Evolutionary conservation across 2,329 filamentous ascomycete species (phyloP).

Genomic region (Neopestalotiopsis rosae): DNA sequence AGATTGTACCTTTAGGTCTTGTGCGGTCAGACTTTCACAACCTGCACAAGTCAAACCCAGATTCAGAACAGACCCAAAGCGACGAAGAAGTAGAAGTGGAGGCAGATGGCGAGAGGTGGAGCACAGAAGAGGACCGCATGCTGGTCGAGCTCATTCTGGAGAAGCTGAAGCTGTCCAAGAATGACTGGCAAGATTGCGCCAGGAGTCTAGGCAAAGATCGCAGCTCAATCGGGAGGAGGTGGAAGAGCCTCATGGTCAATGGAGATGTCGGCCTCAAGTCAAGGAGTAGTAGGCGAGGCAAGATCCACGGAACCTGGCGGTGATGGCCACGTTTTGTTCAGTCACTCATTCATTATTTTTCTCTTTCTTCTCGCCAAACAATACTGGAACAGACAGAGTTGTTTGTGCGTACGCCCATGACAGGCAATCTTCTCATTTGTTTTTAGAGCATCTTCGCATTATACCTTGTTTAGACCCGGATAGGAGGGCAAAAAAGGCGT

Average conservation of each 20-base stretch:
- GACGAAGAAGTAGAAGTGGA: constrained; percentile 49
- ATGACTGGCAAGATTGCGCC: constrained; percentile 72
- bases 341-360: background rate
- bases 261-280: constrained; percentile 65
- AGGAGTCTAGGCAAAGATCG: constrained; percentile 66
- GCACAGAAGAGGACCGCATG: constrained; percentile 66
- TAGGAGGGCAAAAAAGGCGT: background rate
- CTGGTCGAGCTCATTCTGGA: constrained; percentile 72
- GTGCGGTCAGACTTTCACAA: constrained; percentile 63
- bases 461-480: background rate
- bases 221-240: constrained; percentile 60
- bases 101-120: constrained; percentile 59
- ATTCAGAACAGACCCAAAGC: constrained; percentile 32
- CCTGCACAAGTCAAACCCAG: constrained; percentile 43
- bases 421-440: background rate
- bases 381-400: background rate
- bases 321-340: constrained; percentile 34
- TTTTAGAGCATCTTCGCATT: background rate
- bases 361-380: background rate
- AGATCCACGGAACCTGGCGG: constrained; percentile 62
- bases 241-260: constrained; percentile 65
- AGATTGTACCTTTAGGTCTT: constrained; percentile 64
- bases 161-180: constrained; percentile 68
- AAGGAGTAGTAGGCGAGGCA: constrained; percentile 47
- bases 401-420: background rate